Conservation (phyloP, 208 protist species). For the Acanthamoeba castellanii region DNA sequence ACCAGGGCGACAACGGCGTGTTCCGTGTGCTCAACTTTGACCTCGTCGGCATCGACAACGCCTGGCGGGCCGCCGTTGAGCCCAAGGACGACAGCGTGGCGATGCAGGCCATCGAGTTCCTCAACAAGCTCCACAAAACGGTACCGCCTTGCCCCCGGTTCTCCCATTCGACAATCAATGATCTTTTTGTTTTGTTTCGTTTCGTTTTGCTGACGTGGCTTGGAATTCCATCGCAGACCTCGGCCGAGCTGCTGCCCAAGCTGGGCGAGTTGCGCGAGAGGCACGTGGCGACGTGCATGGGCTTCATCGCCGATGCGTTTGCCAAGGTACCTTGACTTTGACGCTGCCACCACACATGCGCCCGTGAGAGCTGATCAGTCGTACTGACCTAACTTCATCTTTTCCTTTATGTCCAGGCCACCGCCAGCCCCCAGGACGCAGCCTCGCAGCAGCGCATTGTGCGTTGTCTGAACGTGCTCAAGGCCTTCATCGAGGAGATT, state of each 20-base stretch:
- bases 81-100: constrained; percentile 75
- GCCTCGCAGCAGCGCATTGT: constrained; percentile 22
- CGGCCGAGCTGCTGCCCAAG: constrained; percentile 35
- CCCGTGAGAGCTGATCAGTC: no score
- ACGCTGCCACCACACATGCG: neutral
- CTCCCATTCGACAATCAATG: neutral
- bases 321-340: constrained; percentile 19
- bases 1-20: constrained; percentile 53
- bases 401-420: neutral
- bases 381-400: neutral
- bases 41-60: constrained; percentile 76
- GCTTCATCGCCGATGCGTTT: constrained; percentile 17
- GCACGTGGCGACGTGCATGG: constrained; percentile 51
- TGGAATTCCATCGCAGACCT: constrained; percentile 31
- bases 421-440: neutral
- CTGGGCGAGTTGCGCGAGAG: constrained; percentile 30
- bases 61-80: constrained; percentile 80
- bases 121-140: constrained; percentile 67
- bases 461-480: constrained; percentile 61
- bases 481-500: constrained; percentile 67
- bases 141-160: neutral
- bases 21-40: constrained; percentile 25
- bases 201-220: neutral
- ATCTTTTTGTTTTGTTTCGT: neutral
- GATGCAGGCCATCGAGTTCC: constrained; percentile 60